Percentiles rank a stretch among this genome's conserved stretches.
Conservation (phyloP, 169 alveolate species). For the Plasmodium gonderi region DNA sequence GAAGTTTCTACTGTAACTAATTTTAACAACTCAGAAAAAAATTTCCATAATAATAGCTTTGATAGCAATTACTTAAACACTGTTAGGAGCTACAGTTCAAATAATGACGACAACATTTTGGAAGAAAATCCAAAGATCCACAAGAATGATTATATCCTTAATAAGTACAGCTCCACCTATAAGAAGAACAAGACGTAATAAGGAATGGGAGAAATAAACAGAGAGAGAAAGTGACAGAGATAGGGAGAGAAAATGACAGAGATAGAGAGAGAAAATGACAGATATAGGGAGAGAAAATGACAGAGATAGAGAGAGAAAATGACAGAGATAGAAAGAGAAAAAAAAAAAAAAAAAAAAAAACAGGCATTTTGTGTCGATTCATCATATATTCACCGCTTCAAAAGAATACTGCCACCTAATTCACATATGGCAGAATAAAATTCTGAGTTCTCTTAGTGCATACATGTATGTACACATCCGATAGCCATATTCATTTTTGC, state of each 20-base stretch:
- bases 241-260: background rate
- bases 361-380: too few species aligned
- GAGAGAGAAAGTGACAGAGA: background rate
- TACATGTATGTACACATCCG: background rate
- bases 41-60: background rate
- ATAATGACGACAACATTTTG: constrained; percentile 26
- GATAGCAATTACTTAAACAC: constrained; percentile 17
- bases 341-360: too few species aligned
- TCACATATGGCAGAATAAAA: too few species aligned
- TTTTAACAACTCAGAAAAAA: constrained; percentile 67
- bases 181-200: constrained; percentile 61
- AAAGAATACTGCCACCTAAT: too few species aligned
- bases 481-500: background rate
- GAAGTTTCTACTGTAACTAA: background rate
- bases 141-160: constrained; percentile 46
- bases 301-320: too few species aligned
- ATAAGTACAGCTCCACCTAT: constrained; percentile 37
- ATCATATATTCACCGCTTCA: too few species aligned
- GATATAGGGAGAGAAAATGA: too few species aligned
- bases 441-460: too few species aligned
- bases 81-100: constrained; percentile 41
- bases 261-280: too few species aligned
- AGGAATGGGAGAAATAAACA: background rate
- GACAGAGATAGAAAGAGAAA: too few species aligned
- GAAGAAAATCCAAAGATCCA: constrained; percentile 11